phyloP scores from a whole-genome alignment of 164 flowering plant genomes.

The Chimonanthus salicifolius region DNA sequence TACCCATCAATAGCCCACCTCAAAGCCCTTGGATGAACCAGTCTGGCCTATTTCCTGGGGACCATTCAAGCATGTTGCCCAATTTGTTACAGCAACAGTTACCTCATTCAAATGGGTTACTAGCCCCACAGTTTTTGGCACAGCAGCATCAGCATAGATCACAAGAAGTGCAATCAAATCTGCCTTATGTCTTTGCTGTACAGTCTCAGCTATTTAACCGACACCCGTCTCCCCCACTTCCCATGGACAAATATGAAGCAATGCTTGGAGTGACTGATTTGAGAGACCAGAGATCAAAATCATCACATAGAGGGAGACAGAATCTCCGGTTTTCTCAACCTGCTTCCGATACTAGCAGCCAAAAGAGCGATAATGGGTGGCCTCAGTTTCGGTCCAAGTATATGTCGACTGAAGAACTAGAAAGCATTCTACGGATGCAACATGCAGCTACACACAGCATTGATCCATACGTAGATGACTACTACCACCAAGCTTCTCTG shows the following conservation, averaged over 20 bases:
- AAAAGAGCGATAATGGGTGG: constrained; percentile 55
- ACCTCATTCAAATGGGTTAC: constrained; percentile 53
- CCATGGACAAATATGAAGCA: constrained; percentile 27
- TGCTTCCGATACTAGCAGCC: constrained; percentile 52
- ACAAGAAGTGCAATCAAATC: constrained; percentile 52
- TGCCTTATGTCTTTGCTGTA: constrained; percentile 50
- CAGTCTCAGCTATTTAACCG: constrained; percentile 55
- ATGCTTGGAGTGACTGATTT: constrained; percentile 41
- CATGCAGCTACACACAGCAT: constrained; percentile 81
- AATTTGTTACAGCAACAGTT: constrained; percentile 49
- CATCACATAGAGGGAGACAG: constrained; percentile 49
- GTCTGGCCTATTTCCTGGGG: constrained; percentile 45
- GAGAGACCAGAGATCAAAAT: constrained; percentile 62
- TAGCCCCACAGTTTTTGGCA: constrained; percentile 49
- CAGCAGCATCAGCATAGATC: constrained; percentile 55
- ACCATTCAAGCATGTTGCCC: constrained; percentile 40
- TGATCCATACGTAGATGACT: constrained; percentile 86
- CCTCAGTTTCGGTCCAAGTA: constrained; percentile 71
- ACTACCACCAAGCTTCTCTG: constrained; percentile 88
- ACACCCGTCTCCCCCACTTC: constrained; percentile 38
- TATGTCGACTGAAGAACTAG: constrained; percentile 88
- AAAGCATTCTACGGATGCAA: constrained; percentile 79
- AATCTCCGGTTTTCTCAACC: constrained; percentile 51
- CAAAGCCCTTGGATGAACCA: constrained; percentile 62
- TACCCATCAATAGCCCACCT: constrained; percentile 35